Evolutionary conservation across 148 eudicot species (phyloP), one percentile per base, ranked within the genome.

Genomic region (Selenicereus undatus): DNA sequence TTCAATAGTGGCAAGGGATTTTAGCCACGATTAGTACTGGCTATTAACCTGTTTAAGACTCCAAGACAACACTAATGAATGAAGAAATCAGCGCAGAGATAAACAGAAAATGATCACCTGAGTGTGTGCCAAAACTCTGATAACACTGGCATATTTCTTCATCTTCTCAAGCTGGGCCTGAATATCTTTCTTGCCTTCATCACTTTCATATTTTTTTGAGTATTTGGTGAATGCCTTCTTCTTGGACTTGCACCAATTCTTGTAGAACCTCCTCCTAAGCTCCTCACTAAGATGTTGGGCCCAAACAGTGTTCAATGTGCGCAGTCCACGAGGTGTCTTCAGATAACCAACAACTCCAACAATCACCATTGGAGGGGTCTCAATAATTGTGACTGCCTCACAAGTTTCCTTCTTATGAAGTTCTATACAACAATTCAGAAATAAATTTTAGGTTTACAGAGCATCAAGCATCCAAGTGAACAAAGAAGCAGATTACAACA

Each of bases 401-500:
- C 93, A 91, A 32, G 97, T 91, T 75, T 93, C 97, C 81, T 93
- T 91, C 91, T 93, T 91, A 89, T 93, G 97, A 76, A 93, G 94
- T 75, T 91, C 97, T 91, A 48, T 7, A 77, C 17, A 24, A 24
- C 14, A 77, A 29, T 13, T 27, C 13, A 21, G 26, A 73, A 6
- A 64, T 11, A 1, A 48, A 16, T 1, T 17, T 11, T 11, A 27
- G 35, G 3, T 11, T 8, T 8, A 20, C 30, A 5, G 21, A 24
- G 5, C 35, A 71, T 0, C 4, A 1, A 42, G 8, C 6, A 17
- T 29, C 2, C 7, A 22, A 5, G 21, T 7, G 18, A 54, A 56
- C 17, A 26, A 22, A 1, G 0, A 56, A 71, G 8, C 35, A 69
- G 10, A 74, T 36, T 18, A 0, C 5, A 27, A 2, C 71, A 66